Evolutionary conservation across 805 yeast genomes (phyloP), one percentile per base, ranked within the genome.

Genomic region (Teunomyces funiuensis): DNA sequence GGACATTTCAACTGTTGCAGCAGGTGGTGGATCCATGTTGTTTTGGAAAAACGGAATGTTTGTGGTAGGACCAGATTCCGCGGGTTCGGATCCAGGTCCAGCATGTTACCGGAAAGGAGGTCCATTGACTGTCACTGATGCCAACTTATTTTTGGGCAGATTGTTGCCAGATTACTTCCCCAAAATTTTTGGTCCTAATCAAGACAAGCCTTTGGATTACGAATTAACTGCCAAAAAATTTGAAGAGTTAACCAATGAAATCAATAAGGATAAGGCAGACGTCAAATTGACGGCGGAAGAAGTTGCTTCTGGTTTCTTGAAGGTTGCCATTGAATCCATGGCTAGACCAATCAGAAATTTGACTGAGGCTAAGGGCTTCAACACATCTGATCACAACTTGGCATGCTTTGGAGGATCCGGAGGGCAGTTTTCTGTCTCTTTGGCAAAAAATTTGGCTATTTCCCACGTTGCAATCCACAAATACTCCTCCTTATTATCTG

Each of bases 331-430:
- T 53, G 95, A 86, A 53, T 70, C 89, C 1, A 88, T 88, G 96
- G 85, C 93, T n/a, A 75, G 95, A 46, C 96, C 96, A 2, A 85
- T 88, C 40, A 73, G 96, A 44, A 82, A 85, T 30, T 65, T 88
- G 39, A 88, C 96, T 0, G 96, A 88, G 57, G 87, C 91, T 2
- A 86, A 82, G 55, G 96, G 96, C 4, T 80, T 81, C 54, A 72
- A 77, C 30, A 73, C 81, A 0, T 58, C 84, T 7, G 67, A 75
- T 8, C 96, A 88, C 58, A 66, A 83, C 43, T 64, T 88, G 44
- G 95, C 89, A 1, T 76, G 91, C 2, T 88, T 88, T 64, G 96
- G 96, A 36, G 96, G 96, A 37, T 95, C 95, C 18, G 96, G 96
- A 40, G 96, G 96, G 6, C 96, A 88, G 63, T 90, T 86, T 61